These are phyloP conservation scores for Teratosphaeria zuluensis DNA, from an alignment of 2,329 filamentous ascomycete genomes.

Conservation along the genomic window DNA sequence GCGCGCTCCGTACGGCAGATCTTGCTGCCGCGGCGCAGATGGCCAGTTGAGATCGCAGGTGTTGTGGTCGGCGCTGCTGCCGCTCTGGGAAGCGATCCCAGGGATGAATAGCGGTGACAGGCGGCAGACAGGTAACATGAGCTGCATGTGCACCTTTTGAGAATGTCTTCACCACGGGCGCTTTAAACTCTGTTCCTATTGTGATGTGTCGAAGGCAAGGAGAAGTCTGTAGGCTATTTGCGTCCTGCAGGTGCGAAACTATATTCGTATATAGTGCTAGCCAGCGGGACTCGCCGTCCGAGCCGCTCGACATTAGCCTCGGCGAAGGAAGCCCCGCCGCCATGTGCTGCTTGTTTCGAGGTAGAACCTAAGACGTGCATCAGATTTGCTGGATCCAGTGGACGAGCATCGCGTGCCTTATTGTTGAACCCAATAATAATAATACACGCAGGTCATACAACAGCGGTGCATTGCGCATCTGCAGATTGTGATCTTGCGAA, in stretches of 20 bases:
- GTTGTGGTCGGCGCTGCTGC: conserved; percentile 7
- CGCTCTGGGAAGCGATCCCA: conserved; percentile 7
- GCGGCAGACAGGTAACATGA: conserved; percentile 14
- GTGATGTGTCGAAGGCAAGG: background rate
- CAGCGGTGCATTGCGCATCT: conserved; percentile 1
- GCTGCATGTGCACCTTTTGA: conserved; percentile 1
- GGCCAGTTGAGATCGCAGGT: conserved; percentile 14
- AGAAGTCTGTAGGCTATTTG: background rate
- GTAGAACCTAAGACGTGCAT: background rate
- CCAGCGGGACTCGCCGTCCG: background rate
- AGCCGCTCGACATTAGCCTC: background rate
- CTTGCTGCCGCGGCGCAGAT: conserved; percentile 10
- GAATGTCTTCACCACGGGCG: background rate
- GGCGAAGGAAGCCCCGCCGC: background rate
- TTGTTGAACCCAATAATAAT: background rate
- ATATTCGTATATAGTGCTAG: background rate
- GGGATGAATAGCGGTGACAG: conserved; percentile 17
- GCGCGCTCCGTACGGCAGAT: conserved; percentile 9
- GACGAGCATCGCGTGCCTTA: background rate
- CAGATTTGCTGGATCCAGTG: background rate
- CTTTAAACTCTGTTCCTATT: background rate
- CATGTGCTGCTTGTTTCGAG: background rate
- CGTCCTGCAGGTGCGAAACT: background rate
- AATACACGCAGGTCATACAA: conserved; percentile 5
- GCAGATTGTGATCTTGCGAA: conserved; percentile 1